Conservation (phyloP, 2,329 filamentous ascomycete species). For the Dissoconium aciculare region DNA sequence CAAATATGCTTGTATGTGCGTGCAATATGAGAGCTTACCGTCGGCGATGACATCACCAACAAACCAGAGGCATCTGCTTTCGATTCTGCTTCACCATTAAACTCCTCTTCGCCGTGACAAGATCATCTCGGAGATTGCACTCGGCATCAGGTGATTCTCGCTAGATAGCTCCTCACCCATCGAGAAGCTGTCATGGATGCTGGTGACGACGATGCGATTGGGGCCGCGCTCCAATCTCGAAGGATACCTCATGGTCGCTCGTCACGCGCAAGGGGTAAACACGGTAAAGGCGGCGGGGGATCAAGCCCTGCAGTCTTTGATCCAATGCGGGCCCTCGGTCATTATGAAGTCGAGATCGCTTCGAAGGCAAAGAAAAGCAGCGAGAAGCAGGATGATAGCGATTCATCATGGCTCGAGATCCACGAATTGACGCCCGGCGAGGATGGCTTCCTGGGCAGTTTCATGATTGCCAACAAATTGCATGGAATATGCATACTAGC, state of each 20-base stretch:
- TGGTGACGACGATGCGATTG: conserved; percentile 3
- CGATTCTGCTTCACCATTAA: no score
- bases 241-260: conserved; percentile 3
- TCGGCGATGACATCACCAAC: no score
- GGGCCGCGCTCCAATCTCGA: conserved; percentile 1
- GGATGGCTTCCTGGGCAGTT: conserved; percentile 3
- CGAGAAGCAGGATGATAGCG: neutral
- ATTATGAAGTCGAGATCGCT: conserved; percentile 7
- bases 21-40: no score
- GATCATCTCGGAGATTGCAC: no score
- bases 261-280: neutral
- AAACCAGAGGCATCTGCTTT: no score
- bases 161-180: no score
- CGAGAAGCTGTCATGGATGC: neutral
- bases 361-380: no score
- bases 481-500: conserved; percentile 2
- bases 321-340: conserved; percentile 3
- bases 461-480: neutral
- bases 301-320: conserved; percentile 4
- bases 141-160: no score
- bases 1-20: no score
- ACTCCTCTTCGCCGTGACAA: no score
- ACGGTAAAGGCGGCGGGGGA: conserved; percentile 1
- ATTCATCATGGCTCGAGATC: conserved; percentile 1
- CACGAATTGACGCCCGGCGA: conserved; percentile 4